Evolutionary conservation across 345 rosid species (phyloP).

Genomic region (Salix dunnii): DNA sequence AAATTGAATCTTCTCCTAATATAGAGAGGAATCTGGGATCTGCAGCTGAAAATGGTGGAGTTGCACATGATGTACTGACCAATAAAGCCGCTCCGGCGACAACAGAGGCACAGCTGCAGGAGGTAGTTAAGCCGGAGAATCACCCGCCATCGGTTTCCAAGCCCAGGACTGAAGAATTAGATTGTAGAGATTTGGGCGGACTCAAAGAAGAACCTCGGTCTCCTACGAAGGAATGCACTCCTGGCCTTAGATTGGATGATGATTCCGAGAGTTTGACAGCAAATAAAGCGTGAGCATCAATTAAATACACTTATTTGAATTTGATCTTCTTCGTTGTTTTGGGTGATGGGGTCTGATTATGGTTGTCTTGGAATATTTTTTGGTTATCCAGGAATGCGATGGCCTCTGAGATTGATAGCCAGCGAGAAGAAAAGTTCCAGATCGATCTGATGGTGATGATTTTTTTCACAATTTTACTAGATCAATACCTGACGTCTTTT

Average conservation of each 20-base stretch:
- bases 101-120: background rate
- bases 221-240: slow-evolving; percentile 53
- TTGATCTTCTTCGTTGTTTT: background rate
- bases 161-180: slow-evolving; percentile 41
- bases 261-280: slow-evolving; percentile 38
- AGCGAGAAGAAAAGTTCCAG: slow-evolving; percentile 67
- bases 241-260: slow-evolving; percentile 47
- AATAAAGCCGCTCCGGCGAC: background rate
- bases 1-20: slow-evolving; percentile 42
- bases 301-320: background rate
- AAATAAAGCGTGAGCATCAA: slow-evolving; percentile 49
- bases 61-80: background rate
- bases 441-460: slow-evolving; percentile 96
- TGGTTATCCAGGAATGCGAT: slow-evolving; percentile 38
- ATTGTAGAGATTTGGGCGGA: slow-evolving; percentile 29
- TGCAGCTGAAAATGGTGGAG: slow-evolving; percentile 15
- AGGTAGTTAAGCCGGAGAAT: slow-evolving; percentile 9
- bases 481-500: background rate
- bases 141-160: slow-evolving; percentile 20
- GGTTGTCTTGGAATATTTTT: background rate
- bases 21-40: slow-evolving; percentile 35
- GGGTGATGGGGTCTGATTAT: background rate
- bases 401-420: slow-evolving; percentile 40
- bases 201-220: slow-evolving; percentile 53
- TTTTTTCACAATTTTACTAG: background rate